Conservation (phyloP, 208 protist genomes). For the Trichomonas tenax region DNA sequence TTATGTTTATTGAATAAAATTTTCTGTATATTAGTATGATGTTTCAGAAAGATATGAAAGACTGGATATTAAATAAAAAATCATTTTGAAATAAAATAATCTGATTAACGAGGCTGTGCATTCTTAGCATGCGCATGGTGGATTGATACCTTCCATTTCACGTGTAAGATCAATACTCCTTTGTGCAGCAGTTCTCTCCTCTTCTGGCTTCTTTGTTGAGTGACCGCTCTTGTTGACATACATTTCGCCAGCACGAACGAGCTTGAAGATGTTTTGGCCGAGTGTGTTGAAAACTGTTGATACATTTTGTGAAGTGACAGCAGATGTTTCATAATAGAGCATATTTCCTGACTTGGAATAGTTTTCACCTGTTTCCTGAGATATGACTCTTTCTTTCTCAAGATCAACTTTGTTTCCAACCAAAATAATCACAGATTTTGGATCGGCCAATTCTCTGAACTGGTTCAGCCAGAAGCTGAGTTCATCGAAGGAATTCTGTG, state of each 20-base stretch:
- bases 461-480: not conserved
- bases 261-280: not conserved
- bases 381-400: not conserved
- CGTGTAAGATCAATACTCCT: not conserved
- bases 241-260: not conserved
- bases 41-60: too few species aligned
- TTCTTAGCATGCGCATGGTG: not conserved
- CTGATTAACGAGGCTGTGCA: too few species aligned
- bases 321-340: not conserved
- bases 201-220: not conserved
- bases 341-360: not conserved
- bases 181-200: not conserved
- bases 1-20: too few species aligned
- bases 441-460: not conserved
- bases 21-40: too few species aligned
- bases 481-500: not conserved
- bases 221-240: not conserved
- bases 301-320: not conserved
- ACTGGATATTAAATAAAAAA: too few species aligned
- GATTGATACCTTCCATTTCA: not conserved
- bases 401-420: constrained; percentile 13
- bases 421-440: not conserved
- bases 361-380: not conserved
- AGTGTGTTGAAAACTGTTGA: not conserved
- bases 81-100: too few species aligned